Percentiles rank a stretch among this genome's conserved stretches.
These are phyloP conservation scores for Pseudonitzschia multistriata DNA, from an alignment of 108 stramenopile genomes.

Conservation along the genomic window DNA sequence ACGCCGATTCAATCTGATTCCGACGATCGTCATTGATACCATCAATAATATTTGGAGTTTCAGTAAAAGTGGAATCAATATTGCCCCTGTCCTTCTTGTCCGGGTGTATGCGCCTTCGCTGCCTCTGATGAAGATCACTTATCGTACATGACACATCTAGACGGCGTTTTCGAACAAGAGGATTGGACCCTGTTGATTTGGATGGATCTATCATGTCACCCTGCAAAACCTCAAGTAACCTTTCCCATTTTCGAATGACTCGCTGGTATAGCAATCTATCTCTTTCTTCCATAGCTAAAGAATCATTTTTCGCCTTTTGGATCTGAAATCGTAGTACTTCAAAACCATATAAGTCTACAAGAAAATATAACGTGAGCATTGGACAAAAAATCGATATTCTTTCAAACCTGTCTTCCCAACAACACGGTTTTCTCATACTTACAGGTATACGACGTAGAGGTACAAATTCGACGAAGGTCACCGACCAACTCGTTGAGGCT, in stretches of 20 bases:
- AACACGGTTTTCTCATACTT: conserved; percentile 15
- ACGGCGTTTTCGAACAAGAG: conserved; percentile 74
- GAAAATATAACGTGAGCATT: background rate
- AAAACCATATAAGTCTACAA: conserved; percentile 57
- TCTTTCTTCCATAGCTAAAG: conserved; percentile 10
- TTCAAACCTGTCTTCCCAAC: background rate
- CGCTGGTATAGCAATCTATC: conserved; percentile 13
- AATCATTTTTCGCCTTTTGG: conserved; percentile 22
- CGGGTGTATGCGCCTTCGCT: conserved; percentile 52
- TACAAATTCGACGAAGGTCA: conserved; percentile 72
- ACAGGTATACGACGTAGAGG: conserved; percentile 80
- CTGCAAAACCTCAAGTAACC: conserved; percentile 71
- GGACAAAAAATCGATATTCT: background rate
- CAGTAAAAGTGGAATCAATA: background rate
- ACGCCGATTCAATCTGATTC: conserved; percentile 50
- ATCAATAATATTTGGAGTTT: background rate
- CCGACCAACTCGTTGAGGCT: conserved; percentile 51
- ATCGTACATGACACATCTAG: conserved; percentile 74
- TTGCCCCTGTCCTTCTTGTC: background rate
- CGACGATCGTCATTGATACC: conserved; percentile 23
- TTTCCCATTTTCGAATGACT: conserved; percentile 75
- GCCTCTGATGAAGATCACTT: conserved; percentile 71
- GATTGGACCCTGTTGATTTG: conserved; percentile 35
- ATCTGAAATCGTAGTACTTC: conserved; percentile 53
- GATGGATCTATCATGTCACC: conserved; percentile 68